Conservation (phyloP, 306 rosid species). For the Quercus berberidifolia region DNA sequence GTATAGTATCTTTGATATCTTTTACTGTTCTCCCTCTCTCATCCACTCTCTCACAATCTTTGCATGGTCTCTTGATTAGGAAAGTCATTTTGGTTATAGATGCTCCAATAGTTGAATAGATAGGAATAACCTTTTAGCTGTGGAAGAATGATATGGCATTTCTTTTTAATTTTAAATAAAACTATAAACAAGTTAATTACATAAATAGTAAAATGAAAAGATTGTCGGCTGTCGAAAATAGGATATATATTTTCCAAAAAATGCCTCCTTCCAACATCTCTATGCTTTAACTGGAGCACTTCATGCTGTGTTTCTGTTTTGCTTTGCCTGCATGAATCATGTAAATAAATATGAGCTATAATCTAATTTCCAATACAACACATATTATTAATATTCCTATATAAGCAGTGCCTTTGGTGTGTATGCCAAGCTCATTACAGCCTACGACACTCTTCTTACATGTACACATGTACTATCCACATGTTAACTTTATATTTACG, state of each 20-base stretch:
- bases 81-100: neutral
- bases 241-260: neutral
- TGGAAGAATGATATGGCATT: neutral
- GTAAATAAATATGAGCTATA: constrained; percentile 8
- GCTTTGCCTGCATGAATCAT: constrained; percentile 66
- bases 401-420: neutral
- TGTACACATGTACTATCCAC: too few relatives aligned
- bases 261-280: constrained; percentile 11
- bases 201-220: neutral
- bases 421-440: too few relatives aligned
- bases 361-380: neutral
- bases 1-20: neutral
- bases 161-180: neutral
- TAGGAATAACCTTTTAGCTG: neutral
- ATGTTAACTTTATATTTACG: too few relatives aligned
- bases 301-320: constrained; percentile 47
- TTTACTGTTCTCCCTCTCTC: neutral
- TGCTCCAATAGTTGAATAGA: neutral
- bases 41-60: neutral
- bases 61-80: neutral
- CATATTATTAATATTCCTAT: neutral
- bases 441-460: too few relatives aligned
- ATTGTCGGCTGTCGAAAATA: neutral
- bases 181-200: neutral
- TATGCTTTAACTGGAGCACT: constrained; percentile 43